Evolutionary conservation across 2,329 filamentous ascomycete species (phyloP).

Genomic region (Aureobasidium sp.): DNA sequence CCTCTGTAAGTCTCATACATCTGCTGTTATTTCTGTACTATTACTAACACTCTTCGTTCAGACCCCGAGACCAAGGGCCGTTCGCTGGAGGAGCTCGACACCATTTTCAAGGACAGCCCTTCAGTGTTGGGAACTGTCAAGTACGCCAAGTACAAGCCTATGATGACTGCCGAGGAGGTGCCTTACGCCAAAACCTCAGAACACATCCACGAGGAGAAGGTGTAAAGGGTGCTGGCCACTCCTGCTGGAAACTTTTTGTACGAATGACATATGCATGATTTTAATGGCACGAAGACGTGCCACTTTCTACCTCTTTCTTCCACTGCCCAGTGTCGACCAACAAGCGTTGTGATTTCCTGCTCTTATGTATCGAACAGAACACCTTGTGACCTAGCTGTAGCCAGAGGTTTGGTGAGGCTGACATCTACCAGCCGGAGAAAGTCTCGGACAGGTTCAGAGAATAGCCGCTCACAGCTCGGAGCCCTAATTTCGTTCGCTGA

Average conservation of each 20-base stretch:
- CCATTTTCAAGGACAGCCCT: slow-evolving; percentile 18
- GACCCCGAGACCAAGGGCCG: slow-evolving; percentile 22
- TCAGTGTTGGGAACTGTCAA: slow-evolving; percentile 11
- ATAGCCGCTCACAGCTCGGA: neutral
- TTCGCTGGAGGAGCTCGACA: slow-evolving; percentile 24
- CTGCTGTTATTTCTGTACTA: neutral
- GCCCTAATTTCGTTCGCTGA: too few relatives aligned
- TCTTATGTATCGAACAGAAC: neutral
- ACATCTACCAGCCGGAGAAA: neutral
- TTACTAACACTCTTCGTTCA: neutral
- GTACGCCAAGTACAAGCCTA: slow-evolving; percentile 13
- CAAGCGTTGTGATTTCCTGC: neutral
- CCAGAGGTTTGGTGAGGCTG: neutral
- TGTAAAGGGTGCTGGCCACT: neutral
- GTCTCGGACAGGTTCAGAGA: neutral
- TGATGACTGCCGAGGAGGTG: slow-evolving; percentile 3
- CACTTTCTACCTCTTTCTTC: neutral
- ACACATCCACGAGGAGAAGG: slow-evolving; percentile 2
- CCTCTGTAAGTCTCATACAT: slow-evolving; percentile 28
- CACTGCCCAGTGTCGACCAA: neutral
- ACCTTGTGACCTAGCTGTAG: neutral
- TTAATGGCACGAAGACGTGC: neutral
- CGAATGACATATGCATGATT: neutral
- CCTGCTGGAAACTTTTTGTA: neutral
- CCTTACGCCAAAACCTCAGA: slow-evolving; percentile 3